Evolutionary conservation across 352 stramenopile species (phyloP).

Genomic region (Phytophthora agathidicida): DNA sequence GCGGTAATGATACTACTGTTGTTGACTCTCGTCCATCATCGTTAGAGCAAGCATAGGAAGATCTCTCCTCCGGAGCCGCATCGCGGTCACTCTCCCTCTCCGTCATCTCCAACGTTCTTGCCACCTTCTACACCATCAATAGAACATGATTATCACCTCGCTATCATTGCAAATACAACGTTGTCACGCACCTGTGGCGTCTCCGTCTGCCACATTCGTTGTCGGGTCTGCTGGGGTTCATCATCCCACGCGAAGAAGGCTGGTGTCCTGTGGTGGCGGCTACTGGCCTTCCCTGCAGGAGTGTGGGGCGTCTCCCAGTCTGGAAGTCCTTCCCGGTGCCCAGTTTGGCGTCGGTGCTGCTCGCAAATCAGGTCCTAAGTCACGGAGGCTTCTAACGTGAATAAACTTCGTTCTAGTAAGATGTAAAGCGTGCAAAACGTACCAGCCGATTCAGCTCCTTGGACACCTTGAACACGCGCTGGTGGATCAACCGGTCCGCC

Average conservation of each 20-base stretch:
- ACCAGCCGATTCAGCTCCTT: conserved; percentile 53
- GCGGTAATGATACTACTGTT: not conserved
- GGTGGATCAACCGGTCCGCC: conserved; percentile 29
- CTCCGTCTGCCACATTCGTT: conserved; percentile 12
- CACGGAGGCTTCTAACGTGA: not conserved
- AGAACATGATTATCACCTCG: not conserved
- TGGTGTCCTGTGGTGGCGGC: conserved; percentile 22
- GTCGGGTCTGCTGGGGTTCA: conserved; percentile 7
- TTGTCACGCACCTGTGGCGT: conserved; percentile 21
- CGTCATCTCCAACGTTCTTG: conserved; percentile 31
- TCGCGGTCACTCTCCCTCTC: conserved; percentile 8
- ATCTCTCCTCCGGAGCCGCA: conserved; percentile 16
- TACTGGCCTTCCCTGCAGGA: conserved; percentile 47
- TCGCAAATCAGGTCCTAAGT: conserved; percentile 55
- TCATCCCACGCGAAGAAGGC: conserved; percentile 63
- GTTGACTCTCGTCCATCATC: not conserved
- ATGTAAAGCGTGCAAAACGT: conserved; percentile 7
- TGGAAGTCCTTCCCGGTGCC: conserved; percentile 49
- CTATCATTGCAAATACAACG: not conserved
- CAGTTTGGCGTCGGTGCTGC: conserved; percentile 54
- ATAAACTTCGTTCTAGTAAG: not conserved
- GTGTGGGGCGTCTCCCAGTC: conserved; percentile 47
- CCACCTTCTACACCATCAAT: conserved; percentile 21
- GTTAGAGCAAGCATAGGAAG: not conserved
- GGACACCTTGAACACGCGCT: conserved; percentile 66